Evolutionary conservation across 2,329 filamentous ascomycete genomes (phyloP), one percentile per base, ranked within the genome.

Genomic region (Aspergillus fructus): DNA sequence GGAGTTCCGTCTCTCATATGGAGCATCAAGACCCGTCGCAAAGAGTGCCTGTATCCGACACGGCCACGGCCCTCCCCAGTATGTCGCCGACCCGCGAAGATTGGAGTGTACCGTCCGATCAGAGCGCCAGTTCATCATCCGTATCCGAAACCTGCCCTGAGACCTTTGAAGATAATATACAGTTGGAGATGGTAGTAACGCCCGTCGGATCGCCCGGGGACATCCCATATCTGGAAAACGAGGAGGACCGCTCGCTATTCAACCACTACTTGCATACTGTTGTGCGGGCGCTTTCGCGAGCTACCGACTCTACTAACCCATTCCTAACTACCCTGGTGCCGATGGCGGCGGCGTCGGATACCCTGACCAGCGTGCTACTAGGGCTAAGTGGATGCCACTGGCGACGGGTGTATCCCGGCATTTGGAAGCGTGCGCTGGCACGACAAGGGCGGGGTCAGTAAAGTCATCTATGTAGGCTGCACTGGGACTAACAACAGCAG

Each of bases 201-300:
- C 27, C 27, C 27, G 27, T 30, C 27, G 27, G 8, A 9, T 30
- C 27, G 27, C 27, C 9, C 9, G 27, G 27, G 8, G 27, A 9
- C 27, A 30, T 30, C 8, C 40, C 15, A 9, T 15, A 73, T 60
- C 65, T 70, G 13, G 7, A 19, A 8, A 63, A 55, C 13, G 63
- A 68, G 8, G 66, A 70, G 30, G 68, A 70, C 41, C 62, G 63
- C 8, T 68, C 64, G 1, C 61, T 69, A 0, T 68, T 68, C 34
- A 70, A 70, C 33, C 68, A 70, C 58, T 70, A 69, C 56, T 53
- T 70, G 30, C 62, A 67, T 19, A 60, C 66, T 13, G 67, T 69
- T 5, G 61, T 66, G 1, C 59, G 64, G 5, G 62, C 66, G 3
- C 53, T 70, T 1, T 69, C 61, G 3, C 63, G 67, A 15, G 62